Percentiles rank a stretch among this genome's conserved stretches.
phyloP scores from a whole-genome alignment of 805 yeast genomes.

The Naumovozyma castellii region DNA sequence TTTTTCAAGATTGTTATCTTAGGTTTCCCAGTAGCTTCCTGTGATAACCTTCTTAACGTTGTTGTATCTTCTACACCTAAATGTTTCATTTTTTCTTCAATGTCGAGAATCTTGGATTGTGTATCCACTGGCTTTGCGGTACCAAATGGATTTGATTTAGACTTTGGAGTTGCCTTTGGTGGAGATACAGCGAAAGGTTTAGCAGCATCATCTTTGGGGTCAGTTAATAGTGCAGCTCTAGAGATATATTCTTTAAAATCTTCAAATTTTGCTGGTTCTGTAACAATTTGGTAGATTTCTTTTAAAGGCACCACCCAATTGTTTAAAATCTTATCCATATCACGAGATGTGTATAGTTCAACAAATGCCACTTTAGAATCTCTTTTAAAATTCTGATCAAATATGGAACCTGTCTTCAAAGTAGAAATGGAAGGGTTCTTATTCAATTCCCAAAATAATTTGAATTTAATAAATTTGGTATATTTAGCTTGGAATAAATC shows the following conservation, averaged over 20 bases:
- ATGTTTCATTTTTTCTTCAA: slow-evolving; percentile 41
- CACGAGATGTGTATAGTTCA: slow-evolving; percentile 41
- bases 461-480: slow-evolving; percentile 48
- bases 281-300: slow-evolving; percentile 30
- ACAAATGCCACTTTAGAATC: slow-evolving; percentile 31
- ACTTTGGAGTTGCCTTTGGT: slow-evolving; percentile 12
- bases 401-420: slow-evolving; percentile 39
- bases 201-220: slow-evolving; percentile 20
- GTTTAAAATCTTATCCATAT: slow-evolving; percentile 28
- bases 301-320: slow-evolving; percentile 26
- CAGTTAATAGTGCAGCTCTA: slow-evolving; percentile 20
- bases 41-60: slow-evolving; percentile 21
- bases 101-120: slow-evolving; percentile 50
- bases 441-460: slow-evolving; percentile 51
- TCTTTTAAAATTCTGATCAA: slow-evolving; percentile 54
- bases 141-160: slow-evolving; percentile 67
- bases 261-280: slow-evolving; percentile 31
- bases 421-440: slow-evolving; percentile 60
- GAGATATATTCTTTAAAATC: slow-evolving; percentile 32
- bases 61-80: slow-evolving; percentile 39
- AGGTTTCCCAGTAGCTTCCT: slow-evolving; percentile 11
- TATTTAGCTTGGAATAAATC: slow-evolving; percentile 58
- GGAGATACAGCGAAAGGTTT: slow-evolving; percentile 12
- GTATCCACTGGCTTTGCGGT: slow-evolving; percentile 80
- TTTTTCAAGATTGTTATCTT: slow-evolving; percentile 16